These are phyloP conservation scores for Vitis riparia DNA, from an alignment of 164 flowering plant species.

Conservation along the genomic window DNA sequence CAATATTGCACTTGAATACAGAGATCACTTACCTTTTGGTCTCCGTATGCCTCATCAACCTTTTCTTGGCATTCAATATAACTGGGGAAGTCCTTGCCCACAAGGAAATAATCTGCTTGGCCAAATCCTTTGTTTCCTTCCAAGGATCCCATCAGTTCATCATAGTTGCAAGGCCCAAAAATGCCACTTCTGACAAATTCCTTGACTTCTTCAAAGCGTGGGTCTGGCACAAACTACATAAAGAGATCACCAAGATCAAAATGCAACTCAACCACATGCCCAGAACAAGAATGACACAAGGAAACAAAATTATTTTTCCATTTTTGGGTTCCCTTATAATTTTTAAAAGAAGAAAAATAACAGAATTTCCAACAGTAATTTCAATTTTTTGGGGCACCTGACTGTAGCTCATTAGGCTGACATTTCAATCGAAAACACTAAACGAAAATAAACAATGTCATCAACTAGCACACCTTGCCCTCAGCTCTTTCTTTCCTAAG, in stretches of 20 bases:
- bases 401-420: not conserved
- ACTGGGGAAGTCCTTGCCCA: slow-evolving; percentile 92
- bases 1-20: no score
- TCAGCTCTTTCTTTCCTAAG: slow-evolving; percentile 85
- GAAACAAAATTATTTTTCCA: not conserved
- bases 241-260: not conserved
- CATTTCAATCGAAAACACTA: not conserved
- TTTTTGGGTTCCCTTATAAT: not conserved
- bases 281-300: not conserved
- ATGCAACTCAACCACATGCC: not conserved
- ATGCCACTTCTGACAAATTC: slow-evolving; percentile 69
- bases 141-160: slow-evolving; percentile 74
- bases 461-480: slow-evolving; percentile 63
- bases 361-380: not conserved
- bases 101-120: slow-evolving; percentile 88
- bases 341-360: not conserved
- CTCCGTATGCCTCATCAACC: slow-evolving; percentile 81
- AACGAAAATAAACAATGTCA: not conserved
- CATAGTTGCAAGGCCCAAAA: slow-evolving; percentile 68
- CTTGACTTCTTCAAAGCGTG: slow-evolving; percentile 85
- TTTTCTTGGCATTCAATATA: slow-evolving; percentile 89
- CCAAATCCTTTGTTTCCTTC: slow-evolving; percentile 95
- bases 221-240: slow-evolving; percentile 77
- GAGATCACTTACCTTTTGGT: slow-evolving; percentile 59
- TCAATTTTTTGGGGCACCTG: not conserved